Evolutionary conservation across 2,329 filamentous ascomycete genomes (phyloP).

Genomic region (Leptographium galeiforme): DNA sequence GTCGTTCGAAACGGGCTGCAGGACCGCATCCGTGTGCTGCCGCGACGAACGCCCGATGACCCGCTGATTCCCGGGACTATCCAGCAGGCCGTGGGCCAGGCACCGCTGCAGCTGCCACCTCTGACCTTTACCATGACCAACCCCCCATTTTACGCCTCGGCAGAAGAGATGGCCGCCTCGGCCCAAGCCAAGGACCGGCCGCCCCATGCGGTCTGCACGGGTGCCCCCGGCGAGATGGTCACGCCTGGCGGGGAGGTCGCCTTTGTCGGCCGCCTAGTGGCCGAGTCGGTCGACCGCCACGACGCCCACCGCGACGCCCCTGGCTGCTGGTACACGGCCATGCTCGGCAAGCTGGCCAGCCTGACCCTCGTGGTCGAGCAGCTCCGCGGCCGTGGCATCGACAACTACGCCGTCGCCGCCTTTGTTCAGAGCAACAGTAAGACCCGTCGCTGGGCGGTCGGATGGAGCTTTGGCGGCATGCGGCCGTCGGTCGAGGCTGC

Average conservation of each 20-base stretch:
- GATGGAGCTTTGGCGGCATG: slow-evolving; percentile 65
- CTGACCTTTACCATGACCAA: slow-evolving; percentile 87
- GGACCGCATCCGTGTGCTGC: slow-evolving; percentile 48
- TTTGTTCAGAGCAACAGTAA: slow-evolving; percentile 58
- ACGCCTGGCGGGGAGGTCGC: slow-evolving; percentile 62
- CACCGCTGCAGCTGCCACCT: background rate
- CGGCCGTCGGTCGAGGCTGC: slow-evolving; percentile 42
- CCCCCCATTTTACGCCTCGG: slow-evolving; percentile 81
- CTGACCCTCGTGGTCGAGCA: slow-evolving; percentile 47
- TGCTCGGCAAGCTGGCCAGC: slow-evolving; percentile 73
- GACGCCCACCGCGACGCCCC: slow-evolving; percentile 17
- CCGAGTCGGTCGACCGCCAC: slow-evolving; percentile 19
- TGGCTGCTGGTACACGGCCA: slow-evolving; percentile 79
- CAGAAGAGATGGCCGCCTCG: slow-evolving; percentile 51
- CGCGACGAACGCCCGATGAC: slow-evolving; percentile 28
- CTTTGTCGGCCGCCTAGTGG: slow-evolving; percentile 66
- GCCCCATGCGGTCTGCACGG: slow-evolving; percentile 63
- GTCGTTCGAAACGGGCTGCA: slow-evolving; percentile 51
- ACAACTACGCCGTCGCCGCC: slow-evolving; percentile 72
- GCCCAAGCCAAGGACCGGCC: slow-evolving; percentile 52
- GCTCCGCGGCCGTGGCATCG: slow-evolving; percentile 37
- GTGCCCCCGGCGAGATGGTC: slow-evolving; percentile 75
- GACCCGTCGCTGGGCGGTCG: slow-evolving; percentile 77
- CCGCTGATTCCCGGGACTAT: slow-evolving; percentile 47
- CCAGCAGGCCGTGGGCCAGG: slow-evolving; percentile 13